These are phyloP conservation scores for Heliosperma pusillum DNA, from an alignment of 148 eudicot species.

Conservation along the genomic window DNA sequence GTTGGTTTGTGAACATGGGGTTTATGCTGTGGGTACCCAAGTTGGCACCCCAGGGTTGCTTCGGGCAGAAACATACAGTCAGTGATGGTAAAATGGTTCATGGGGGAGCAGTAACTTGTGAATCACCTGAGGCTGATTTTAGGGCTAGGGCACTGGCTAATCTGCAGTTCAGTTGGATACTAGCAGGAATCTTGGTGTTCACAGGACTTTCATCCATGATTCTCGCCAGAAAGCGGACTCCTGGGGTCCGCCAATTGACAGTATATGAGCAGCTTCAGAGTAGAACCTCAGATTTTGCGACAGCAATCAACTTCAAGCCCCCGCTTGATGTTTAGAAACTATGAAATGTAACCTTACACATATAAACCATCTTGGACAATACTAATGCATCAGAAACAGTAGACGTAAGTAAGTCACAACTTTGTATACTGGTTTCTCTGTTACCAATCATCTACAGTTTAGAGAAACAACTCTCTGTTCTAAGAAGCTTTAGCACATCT, in stretches of 20 bases:
- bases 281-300: slow-evolving; percentile 21
- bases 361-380: background rate
- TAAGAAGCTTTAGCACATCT: background rate
- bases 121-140: slow-evolving; percentile 44
- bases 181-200: slow-evolving; percentile 58
- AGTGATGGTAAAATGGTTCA: slow-evolving; percentile 24
- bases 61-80: slow-evolving; percentile 17
- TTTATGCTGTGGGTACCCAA: slow-evolving; percentile 68
- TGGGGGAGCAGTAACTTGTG: slow-evolving; percentile 61
- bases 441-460: background rate
- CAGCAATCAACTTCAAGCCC: slow-evolving; percentile 26
- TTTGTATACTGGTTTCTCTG: background rate
- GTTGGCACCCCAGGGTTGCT: slow-evolving; percentile 66
- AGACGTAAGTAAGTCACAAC: background rate
- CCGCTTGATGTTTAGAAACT: slow-evolving; percentile 24
- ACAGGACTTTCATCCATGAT: slow-evolving; percentile 35
- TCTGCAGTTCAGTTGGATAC: slow-evolving; percentile 84
- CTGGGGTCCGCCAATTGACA: slow-evolving; percentile 26
- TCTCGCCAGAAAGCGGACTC: slow-evolving; percentile 29
- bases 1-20: slow-evolving; percentile 82
- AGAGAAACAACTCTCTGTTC: background rate
- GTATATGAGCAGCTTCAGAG: slow-evolving; percentile 33
- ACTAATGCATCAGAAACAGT: background rate
- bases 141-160: slow-evolving; percentile 80
- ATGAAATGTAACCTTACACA: slow-evolving; percentile 6